Base-by-base conservation (phyloP, 495 filamentous ascomycete genomes). In the Aspergillus mulundensis region DNA sequence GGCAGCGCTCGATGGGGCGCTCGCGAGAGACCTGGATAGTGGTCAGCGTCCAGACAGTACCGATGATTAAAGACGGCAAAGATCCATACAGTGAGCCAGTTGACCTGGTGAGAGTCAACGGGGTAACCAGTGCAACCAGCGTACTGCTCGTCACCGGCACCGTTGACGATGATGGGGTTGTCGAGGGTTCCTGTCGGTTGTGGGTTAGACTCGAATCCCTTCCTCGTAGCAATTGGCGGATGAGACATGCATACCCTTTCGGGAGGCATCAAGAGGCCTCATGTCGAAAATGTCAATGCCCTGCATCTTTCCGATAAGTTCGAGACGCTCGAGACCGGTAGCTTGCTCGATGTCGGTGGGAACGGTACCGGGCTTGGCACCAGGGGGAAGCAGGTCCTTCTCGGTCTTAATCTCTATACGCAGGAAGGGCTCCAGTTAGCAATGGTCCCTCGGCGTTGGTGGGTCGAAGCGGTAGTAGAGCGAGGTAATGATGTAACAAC, bases 291-390 rank as follows among this genome's bases (percentile, higher is more conserved):
- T 80, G 72, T 99, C 94, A 59, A 99, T 80, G 62, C 94, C 90
- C 80, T 97, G 89, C 87, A 97, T 96, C 84, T 99, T 99, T 73
- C 94, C 94, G 75, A 97, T 78, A 65, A 99, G 92, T 74, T 99
- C 94, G 65, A 99, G 84, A 77, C 94, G 93, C 81, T 99, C 94
- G 49, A 99, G 81, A 84, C 94, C 94, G 60, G 94, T 97, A 42
- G 93, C 78, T 72, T 99, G 94, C 66, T 96, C 89, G 69, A 92
- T 68, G 74, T 99, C 94, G 77, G 89, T 90, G 57, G 94, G 90
- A 61, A 99, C 79, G 70, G 87, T 89, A 61, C 93, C 94, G 59
- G 85, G 75, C 51, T 78, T 74, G 65, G 87, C 90, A 73, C 94
- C 94, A 40, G 91, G 89, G 56, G 84, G 79, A 56, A 95, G 34